Base-by-base conservation (phyloP, 192 early-diverging fungal genomes). In the Radiomyces spectabilis region DNA sequence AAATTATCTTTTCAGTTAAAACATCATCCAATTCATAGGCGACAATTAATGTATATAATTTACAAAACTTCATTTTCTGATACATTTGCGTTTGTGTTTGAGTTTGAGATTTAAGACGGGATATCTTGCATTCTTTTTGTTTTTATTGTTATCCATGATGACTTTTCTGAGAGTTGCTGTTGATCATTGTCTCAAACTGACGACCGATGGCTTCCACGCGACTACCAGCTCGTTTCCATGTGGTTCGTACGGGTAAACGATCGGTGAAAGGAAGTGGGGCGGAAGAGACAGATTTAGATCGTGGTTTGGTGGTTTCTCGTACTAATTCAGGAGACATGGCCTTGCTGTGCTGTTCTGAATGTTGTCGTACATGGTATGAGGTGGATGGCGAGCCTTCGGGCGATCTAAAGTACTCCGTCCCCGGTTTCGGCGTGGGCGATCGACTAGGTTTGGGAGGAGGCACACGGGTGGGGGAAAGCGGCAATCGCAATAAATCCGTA, bases 281-380 rank as follows among this genome's bases (percentile, higher is more conserved):
- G 0, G 63, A 40, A 13, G 63, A 65, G n/a, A 64, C 30, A 15
- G 62, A 64, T 37, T 57, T 56, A 22, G 62, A 64, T 24, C 62
- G 16, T 5, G 62, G 62, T 44, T 64, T 64, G 0, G 21, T 47
- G 26, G 5, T 21, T 57, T 27, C 3, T 24, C 19, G 29, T 47
- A 46, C n/a, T 46, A 29, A n/a, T 21, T 30, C n/a, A 39, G 44
- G 16, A n/a, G n/a, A n/a, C n/a, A n/a, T n/a, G n/a, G n/a, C n/a
- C n/a, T n/a, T n/a, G n/a, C n/a, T n/a, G 21, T 48, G 47, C 39
- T 49, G 21, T 13, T 25, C 56, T 4, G 47, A 49, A 40, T 58
- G 38, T 31, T 58, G 56, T 41, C 47, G 34, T 50, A 39, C 30
- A 24, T 42, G 56, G 15, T 32, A 19, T 42, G 18, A 46, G 12